Conservation (phyloP, 140 eudicot species). For the Erigeron philadelphicus region DNA sequence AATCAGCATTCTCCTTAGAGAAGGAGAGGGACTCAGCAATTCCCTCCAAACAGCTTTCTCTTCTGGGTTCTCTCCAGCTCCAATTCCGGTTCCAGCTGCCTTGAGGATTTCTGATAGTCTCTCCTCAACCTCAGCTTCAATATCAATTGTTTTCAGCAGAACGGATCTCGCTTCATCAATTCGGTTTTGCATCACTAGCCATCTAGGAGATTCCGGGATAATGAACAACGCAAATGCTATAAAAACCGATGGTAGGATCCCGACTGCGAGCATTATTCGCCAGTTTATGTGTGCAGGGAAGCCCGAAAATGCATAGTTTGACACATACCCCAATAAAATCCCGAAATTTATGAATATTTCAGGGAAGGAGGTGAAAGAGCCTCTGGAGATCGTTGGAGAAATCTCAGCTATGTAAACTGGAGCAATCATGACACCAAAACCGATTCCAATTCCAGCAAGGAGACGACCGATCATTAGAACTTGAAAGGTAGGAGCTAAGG, state of each 20-base stretch:
- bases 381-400: conserved; percentile 62
- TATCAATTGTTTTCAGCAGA: conserved; percentile 51
- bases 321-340: conserved; percentile 75
- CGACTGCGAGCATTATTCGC: conserved; percentile 87
- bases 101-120: conserved; percentile 62
- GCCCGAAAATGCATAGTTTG: conserved; percentile 79
- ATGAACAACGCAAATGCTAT: conserved; percentile 61
- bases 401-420: conserved; percentile 90
- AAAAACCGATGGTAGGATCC: conserved; percentile 71
- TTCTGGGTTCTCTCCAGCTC: conserved; percentile 41
- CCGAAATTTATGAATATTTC: conserved; percentile 81
- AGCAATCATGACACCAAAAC: conserved; percentile 79
- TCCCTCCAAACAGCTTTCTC: conserved; percentile 82
- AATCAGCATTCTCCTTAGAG: conserved; percentile 56
- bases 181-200: conserved; percentile 81
- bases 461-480: conserved; percentile 67
- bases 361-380: conserved; percentile 84
- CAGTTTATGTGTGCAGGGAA: conserved; percentile 54
- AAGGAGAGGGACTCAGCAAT: conserved; percentile 60
- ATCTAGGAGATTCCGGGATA: conserved; percentile 91
- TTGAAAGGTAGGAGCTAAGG: conserved; percentile 62
- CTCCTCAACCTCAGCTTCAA: conserved; percentile 57
- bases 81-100: conserved; percentile 52
- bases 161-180: conserved; percentile 61
- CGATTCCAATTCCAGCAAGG: conserved; percentile 73